phyloP scores from a whole-genome alignment of 257 asterid genomes.

The Eustoma russellianum region DNA sequence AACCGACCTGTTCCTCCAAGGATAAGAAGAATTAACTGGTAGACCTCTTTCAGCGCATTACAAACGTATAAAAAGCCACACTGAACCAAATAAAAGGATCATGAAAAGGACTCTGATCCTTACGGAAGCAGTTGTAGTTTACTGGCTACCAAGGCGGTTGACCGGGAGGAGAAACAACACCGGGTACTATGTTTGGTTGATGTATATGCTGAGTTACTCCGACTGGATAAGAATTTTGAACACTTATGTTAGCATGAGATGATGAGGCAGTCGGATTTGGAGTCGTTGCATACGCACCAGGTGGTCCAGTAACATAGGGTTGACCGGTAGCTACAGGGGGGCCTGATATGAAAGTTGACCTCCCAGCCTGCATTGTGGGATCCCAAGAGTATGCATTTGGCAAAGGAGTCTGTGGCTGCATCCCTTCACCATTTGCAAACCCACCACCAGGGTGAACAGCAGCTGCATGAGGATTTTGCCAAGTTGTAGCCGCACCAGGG shows the following conservation, averaged over 20 bases:
- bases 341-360: conserved; percentile 22
- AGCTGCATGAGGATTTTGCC: conserved; percentile 37
- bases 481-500: conserved; percentile 20
- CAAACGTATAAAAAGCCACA: too few relatives aligned
- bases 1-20: too few relatives aligned
- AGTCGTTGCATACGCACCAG: conserved; percentile 28
- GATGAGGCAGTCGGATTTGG: conserved; percentile 24
- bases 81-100: too few relatives aligned
- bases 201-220: conserved; percentile 29
- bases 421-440: conserved; percentile 19
- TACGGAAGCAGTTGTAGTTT: background rate
- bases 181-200: conserved; percentile 26
- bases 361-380: conserved; percentile 25
- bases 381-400: conserved; percentile 38
- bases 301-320: conserved; percentile 26
- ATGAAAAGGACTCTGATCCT: too few relatives aligned
- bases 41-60: too few relatives aligned
- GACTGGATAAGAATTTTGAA: conserved; percentile 17
- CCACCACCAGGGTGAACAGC: conserved; percentile 27
- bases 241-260: conserved; percentile 17
- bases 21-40: too few relatives aligned
- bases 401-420: conserved; percentile 24
- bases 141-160: conserved; percentile 18
- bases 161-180: conserved; percentile 28
- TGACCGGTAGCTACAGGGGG: conserved; percentile 40